Conservation (phyloP, 768 basidiomycete species). For the Saitozyma podzolica region DNA sequence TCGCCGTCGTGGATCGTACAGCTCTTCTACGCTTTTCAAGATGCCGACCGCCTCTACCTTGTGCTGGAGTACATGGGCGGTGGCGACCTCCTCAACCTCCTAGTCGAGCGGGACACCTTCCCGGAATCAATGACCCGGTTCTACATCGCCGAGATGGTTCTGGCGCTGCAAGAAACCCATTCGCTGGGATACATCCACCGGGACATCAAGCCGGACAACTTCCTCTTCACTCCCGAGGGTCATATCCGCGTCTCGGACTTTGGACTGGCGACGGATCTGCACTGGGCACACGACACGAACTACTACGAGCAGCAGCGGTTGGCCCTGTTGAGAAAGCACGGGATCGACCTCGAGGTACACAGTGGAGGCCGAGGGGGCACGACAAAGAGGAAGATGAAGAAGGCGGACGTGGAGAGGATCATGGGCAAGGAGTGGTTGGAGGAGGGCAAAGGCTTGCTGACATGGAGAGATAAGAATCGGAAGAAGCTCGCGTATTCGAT, state of each 20-base stretch:
- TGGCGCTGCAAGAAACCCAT: conserved; percentile 89
- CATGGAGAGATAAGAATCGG: conserved; percentile 92
- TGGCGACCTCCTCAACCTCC: conserved; percentile 90
- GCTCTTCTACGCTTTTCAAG: conserved; percentile 72
- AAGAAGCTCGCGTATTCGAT: conserved; percentile 68
- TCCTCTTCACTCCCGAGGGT: conserved; percentile 88
- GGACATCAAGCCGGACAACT: conserved; percentile 97
- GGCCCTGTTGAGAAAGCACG: conserved; percentile 85
- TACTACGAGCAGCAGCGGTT: conserved; percentile 94
- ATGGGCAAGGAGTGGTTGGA: conserved; percentile 68
- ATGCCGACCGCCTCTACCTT: conserved; percentile 91
- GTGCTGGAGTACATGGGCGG: conserved; percentile 96
- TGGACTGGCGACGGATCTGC: conserved; percentile 82
- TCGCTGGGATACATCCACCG: conserved; percentile 95
- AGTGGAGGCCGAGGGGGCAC: conserved; percentile 59
- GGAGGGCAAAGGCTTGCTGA: conserved; percentile 79
- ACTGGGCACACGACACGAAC: conserved; percentile 95
- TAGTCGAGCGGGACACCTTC: conserved; percentile 70
- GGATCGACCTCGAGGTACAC: conserved; percentile 81
- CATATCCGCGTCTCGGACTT: conserved; percentile 96
- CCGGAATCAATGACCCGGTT: conserved; percentile 61
- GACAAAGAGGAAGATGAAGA: conserved; percentile 73
- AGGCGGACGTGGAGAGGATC: conserved; percentile 75
- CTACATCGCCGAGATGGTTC: conserved; percentile 96
- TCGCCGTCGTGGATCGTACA: conserved; percentile 92